Base-by-base conservation (phyloP, 306 rosid species). In the Senna siamea region DNA sequence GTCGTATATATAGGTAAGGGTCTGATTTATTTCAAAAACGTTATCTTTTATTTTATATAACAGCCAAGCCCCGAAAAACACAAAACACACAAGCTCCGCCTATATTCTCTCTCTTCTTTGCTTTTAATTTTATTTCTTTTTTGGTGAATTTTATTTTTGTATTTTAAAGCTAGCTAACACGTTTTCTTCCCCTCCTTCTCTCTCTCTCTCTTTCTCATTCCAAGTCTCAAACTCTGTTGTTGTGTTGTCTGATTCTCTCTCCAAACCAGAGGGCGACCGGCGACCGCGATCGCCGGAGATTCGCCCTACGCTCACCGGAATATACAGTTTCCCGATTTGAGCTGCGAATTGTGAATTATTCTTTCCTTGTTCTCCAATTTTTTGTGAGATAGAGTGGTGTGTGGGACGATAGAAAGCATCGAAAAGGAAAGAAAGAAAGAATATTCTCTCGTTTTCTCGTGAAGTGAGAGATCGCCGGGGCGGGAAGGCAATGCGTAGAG, bases 211-310 rank as follows among this genome's bases (percentile, higher is more conserved):
- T 48, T n/a, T 48, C 15, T 60, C 47, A 2, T 43, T n/a, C 62
- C 62, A 44, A 72, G 26, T 46, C 50, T 66, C 57, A 52, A 60
- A 74, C 83, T 62, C 73, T 57, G 32, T 69, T 62, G 40, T 30
- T 81, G 47, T 26, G 32, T 64, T 75, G 66, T 78, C 79, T 81
- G 71, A 22, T 77, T 62, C 70, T 73, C 81, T 79, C 72, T 78
- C 77, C 73, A 41, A 47, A 75, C 72, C 48, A 41, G 35, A 47
- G 69, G 69, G 75, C 60, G 58, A 78, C 89, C 84, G 89, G 88
- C 91, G 91, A 79, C 66, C 59, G 35, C 52, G 66, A 68, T 34
- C 84, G 88, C 88, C 86, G 88, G 82, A 52, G 64, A 40, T 35
- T 53, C 66, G 74, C 67, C 74, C 75, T 41, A 9, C 18, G 37